Conservation (phyloP, 257 asterid genomes). For the Scutellaria barbata region DNA sequence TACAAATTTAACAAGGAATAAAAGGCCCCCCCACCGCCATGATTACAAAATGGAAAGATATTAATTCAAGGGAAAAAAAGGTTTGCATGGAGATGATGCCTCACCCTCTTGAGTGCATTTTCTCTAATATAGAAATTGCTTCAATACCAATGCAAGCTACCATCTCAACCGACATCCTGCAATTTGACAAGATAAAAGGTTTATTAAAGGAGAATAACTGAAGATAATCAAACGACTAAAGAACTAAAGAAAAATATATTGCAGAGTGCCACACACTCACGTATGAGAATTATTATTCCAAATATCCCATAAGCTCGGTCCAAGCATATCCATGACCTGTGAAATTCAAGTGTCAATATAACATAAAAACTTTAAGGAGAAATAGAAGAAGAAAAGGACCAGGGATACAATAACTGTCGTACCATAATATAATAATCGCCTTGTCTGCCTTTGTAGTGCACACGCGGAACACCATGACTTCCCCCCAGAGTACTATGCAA, state of each 20-base stretch:
- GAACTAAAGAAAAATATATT: slow-evolving; percentile 35
- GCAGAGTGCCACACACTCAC: slow-evolving; percentile 45
- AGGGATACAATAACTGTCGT: slow-evolving; percentile 29
- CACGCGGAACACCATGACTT: slow-evolving; percentile 89
- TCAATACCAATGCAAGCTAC: slow-evolving; percentile 95
- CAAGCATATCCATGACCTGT: slow-evolving; percentile 88
- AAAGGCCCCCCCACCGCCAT: not conserved
- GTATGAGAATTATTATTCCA: slow-evolving; percentile 75
- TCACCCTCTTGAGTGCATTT: slow-evolving; percentile 86
- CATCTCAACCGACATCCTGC: slow-evolving; percentile 90
- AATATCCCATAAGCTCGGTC: slow-evolving; percentile 94
- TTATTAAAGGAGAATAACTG: slow-evolving; percentile 18
- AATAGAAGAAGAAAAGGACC: not conserved
- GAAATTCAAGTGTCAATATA: slow-evolving; percentile 33
- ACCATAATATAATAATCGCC: slow-evolving; percentile 86
- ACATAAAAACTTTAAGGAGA: slow-evolving; percentile 11
- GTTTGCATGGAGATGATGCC: slow-evolving; percentile 24
- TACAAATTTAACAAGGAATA: slow-evolving; percentile 2
- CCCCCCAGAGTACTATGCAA: slow-evolving; percentile 74
- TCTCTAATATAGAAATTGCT: slow-evolving; percentile 85
- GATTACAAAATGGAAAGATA: slow-evolving; percentile 9
- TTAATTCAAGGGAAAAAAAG: not conserved
- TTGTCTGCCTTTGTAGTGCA: slow-evolving; percentile 85
- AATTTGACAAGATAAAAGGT: slow-evolving; percentile 23
- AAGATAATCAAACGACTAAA: slow-evolving; percentile 6